phyloP scores from a whole-genome alignment of 1,284 basidiomycete species.

The Naganishia cerealis region DNA sequence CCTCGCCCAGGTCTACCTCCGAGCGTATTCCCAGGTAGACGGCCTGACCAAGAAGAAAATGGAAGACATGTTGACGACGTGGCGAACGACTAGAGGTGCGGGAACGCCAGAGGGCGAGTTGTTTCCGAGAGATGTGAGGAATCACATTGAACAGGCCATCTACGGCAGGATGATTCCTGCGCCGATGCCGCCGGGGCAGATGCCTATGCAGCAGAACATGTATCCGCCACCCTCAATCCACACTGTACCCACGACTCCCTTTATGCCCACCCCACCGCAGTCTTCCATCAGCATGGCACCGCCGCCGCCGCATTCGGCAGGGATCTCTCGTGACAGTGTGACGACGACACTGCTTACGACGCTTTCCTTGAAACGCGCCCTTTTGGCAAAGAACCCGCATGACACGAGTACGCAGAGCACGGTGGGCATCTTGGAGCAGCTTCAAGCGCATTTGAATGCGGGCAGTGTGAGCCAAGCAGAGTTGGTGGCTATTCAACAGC shows the following conservation, averaged over 20 bases:
- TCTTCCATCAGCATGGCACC: background rate
- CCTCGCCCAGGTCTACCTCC: constrained; percentile 74
- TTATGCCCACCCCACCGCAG: constrained; percentile 2
- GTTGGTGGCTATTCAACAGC: constrained; percentile 44
- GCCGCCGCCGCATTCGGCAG: constrained; percentile 20
- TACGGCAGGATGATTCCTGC: constrained; percentile 62
- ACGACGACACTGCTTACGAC: constrained; percentile 7
- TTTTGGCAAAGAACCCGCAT: constrained; percentile 42
- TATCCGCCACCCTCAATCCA: constrained; percentile 24
- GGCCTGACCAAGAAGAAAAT: constrained; percentile 80
- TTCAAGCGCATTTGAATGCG: constrained; percentile 37
- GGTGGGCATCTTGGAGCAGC: constrained; percentile 44
- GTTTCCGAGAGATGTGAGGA: constrained; percentile 72
- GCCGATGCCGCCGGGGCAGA: constrained; percentile 5
- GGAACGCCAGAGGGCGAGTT: constrained; percentile 64
- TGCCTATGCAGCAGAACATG: constrained; percentile 8
- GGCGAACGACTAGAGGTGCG: constrained; percentile 77
- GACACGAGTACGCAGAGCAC: constrained; percentile 40
- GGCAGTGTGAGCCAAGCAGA: constrained; percentile 44
- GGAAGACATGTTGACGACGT: constrained; percentile 92
- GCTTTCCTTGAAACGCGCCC: constrained; percentile 46
- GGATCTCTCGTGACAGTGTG: constrained; percentile 12
- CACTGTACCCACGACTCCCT: constrained; percentile 6
- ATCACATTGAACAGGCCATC: constrained; percentile 66
- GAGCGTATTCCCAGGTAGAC: constrained; percentile 81